Base-by-base conservation (phyloP, 2,329 filamentous ascomycete genomes). In the Cordyceps militaris region DNA sequence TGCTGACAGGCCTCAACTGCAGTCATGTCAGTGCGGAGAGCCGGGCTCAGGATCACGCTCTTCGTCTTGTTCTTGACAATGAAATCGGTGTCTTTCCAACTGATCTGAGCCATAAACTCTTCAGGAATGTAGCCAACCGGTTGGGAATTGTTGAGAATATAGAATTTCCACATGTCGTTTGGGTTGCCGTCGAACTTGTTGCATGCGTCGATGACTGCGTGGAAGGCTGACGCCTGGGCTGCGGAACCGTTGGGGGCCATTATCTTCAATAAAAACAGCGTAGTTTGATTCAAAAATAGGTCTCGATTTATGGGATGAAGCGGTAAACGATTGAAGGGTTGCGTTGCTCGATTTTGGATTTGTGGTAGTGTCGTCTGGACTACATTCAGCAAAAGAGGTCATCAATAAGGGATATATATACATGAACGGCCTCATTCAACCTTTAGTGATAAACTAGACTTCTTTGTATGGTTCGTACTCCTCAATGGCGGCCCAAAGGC, bases 51-150 rank as follows among this genome's bases (percentile, higher is more conserved):
- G 30, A 64, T 59, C 8, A 70, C 61, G 32, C 24, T 61, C 50
- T 59, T 63, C 7, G 51, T 53, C 0, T 44, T 19, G 19, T 55
- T 57, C 51, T 49, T 55, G 21, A 67, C 23, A 6, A 44, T 24
- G 47, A 67, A 66, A 9, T 59, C 56, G 10, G 26, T 49, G 32
- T 53, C 57, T 1, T 59, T 50, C 66, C 66, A 68, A 5, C 40
- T 36, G 57, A 67, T 63, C 24, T 61, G 30, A 1, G 43, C 51
- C 21, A 60, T 61, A 34, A 64, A 63, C 49, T 63, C 58, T 1
- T 63, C 59, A 6, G 63, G 60, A 62, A 68, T 67, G 54, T 67
- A 67, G 21, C 66, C 66, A 3, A 67, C 59, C 0, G 63, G 65
- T 6, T 46, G 46, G 2, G 59, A 54, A 38, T 64, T 61, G 46